Percentiles rank a stretch among this genome's conserved stretches.
phyloP scores from a whole-genome alignment of 306 rosid species.

The Dalbergia oliveri region DNA sequence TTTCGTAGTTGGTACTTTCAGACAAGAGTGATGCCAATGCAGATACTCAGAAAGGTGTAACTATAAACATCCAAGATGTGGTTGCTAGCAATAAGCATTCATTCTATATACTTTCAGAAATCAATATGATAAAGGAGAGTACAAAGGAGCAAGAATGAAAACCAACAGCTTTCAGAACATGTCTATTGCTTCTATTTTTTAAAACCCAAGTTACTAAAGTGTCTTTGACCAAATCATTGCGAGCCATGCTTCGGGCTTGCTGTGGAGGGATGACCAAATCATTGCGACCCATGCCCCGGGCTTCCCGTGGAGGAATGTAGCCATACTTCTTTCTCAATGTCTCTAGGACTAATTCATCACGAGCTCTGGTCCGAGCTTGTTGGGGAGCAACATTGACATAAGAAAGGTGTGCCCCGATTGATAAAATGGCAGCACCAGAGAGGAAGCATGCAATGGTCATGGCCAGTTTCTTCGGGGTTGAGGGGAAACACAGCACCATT shows the following conservation, averaged over 20 bases:
- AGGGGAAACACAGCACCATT: constrained; percentile 81
- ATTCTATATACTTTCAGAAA: no score
- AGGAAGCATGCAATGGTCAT: constrained; percentile 62
- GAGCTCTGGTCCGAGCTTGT: constrained; percentile 75
- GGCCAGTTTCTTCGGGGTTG: constrained; percentile 76
- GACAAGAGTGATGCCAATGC: no score
- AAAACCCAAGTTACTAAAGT: constrained; percentile 60
- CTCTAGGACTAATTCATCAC: constrained; percentile 64
- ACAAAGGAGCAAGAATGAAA: background rate
- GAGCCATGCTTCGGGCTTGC: constrained; percentile 65
- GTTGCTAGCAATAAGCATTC: background rate
- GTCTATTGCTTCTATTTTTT: constrained; percentile 28
- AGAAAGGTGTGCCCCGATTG: constrained; percentile 67
- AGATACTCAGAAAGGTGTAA: no score
- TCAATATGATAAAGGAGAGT: no score
- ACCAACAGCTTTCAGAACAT: background rate
- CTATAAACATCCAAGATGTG: background rate
- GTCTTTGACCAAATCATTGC: constrained; percentile 58
- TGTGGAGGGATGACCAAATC: constrained; percentile 52
- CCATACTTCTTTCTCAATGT: constrained; percentile 71
- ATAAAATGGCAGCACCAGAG: constrained; percentile 68
- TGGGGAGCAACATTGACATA: constrained; percentile 78
- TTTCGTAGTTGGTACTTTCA: no score
- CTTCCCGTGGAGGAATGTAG: constrained; percentile 66
- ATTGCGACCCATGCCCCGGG: constrained; percentile 61